Conservation (phyloP, 306 rosid genomes). For the Vigna nakashimae region DNA sequence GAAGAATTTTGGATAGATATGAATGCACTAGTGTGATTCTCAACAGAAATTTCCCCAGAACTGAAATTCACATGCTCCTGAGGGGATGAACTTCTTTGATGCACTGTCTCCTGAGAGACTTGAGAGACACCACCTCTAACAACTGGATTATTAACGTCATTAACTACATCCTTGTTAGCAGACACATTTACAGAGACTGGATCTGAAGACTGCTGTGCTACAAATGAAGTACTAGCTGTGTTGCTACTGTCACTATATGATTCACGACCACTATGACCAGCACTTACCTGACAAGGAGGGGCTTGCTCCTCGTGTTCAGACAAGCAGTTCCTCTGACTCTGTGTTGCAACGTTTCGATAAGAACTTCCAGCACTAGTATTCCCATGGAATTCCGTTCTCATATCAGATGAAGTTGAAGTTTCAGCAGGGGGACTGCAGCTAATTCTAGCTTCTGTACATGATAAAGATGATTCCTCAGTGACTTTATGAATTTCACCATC, state of each 20-base stretch:
- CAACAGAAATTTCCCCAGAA: slow-evolving; percentile 55
- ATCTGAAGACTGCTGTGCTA: slow-evolving; percentile 71
- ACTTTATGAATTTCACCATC: slow-evolving; percentile 55
- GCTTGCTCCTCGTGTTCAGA: slow-evolving; percentile 73
- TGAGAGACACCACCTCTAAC: slow-evolving; percentile 56
- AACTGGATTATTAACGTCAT: slow-evolving; percentile 66
- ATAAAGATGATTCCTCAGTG: slow-evolving; percentile 50
- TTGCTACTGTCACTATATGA: slow-evolving; percentile 69
- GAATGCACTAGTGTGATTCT: slow-evolving; percentile 50
- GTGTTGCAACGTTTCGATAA: slow-evolving; percentile 54
- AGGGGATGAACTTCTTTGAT: slow-evolving; percentile 61
- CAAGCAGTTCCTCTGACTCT: slow-evolving; percentile 57
- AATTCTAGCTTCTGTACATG: slow-evolving; percentile 54
- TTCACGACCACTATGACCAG: slow-evolving; percentile 62
- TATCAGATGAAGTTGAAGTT: slow-evolving; percentile 51
- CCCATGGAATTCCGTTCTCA: slow-evolving; percentile 34
- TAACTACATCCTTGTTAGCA: slow-evolving; percentile 71
- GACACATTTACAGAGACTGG: slow-evolving; percentile 73
- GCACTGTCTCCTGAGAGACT: slow-evolving; percentile 51
- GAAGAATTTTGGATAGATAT: slow-evolving; percentile 48
- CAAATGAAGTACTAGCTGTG: slow-evolving; percentile 77
- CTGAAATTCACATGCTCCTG: slow-evolving; percentile 53
- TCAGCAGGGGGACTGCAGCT: slow-evolving; percentile 50
- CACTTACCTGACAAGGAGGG: slow-evolving; percentile 80
- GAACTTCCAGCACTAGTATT: slow-evolving; percentile 55